These are phyloP conservation scores for Chrysoporthe puriensis DNA, from an alignment of 2,329 filamentous ascomycete genomes.

Conservation along the genomic window DNA sequence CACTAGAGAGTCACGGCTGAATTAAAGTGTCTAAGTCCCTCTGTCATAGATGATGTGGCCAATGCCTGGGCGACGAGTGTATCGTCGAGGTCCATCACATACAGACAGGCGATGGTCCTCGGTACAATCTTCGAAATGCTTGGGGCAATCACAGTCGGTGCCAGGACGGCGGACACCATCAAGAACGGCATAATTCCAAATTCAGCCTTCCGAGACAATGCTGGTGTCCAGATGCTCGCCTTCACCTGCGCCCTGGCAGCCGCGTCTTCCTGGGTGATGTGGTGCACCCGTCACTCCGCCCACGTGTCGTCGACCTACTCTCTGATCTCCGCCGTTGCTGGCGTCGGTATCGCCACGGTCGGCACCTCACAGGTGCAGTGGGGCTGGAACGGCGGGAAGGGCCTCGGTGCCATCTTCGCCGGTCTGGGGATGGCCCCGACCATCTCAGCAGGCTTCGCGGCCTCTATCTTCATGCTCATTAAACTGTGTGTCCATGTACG, in stretches of 20 bases:
- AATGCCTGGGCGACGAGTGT: conserved; percentile 83
- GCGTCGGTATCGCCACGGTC: conserved; percentile 69
- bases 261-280: conserved; percentile 77
- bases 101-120: conserved; percentile 70
- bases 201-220: conserved; percentile 60
- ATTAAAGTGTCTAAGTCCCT: conserved; percentile 9
- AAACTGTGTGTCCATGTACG: conserved; percentile 67
- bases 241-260: conserved; percentile 67
- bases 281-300: conserved; percentile 74
- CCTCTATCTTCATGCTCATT: conserved; percentile 37
- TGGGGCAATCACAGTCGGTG: conserved; percentile 69
- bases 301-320: conserved; percentile 77
- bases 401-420: conserved; percentile 72
- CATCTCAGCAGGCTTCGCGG: conserved; percentile 60
- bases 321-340: conserved; percentile 69
- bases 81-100: conserved; percentile 75
- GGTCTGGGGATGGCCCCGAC: conserved; percentile 72
- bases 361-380: conserved; percentile 66
- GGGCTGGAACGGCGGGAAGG: conserved; percentile 71
- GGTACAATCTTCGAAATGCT: conserved; percentile 70
- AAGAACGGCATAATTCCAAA: conserved; percentile 76
- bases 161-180: conserved; percentile 75
- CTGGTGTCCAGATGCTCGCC: conserved; percentile 70
- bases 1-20: neutral
- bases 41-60: conserved; percentile 73